Evolutionary conservation across 768 basidiomycete genomes (phyloP), one percentile per base, ranked within the genome.

Genomic region (Crucibulum laeve): DNA sequence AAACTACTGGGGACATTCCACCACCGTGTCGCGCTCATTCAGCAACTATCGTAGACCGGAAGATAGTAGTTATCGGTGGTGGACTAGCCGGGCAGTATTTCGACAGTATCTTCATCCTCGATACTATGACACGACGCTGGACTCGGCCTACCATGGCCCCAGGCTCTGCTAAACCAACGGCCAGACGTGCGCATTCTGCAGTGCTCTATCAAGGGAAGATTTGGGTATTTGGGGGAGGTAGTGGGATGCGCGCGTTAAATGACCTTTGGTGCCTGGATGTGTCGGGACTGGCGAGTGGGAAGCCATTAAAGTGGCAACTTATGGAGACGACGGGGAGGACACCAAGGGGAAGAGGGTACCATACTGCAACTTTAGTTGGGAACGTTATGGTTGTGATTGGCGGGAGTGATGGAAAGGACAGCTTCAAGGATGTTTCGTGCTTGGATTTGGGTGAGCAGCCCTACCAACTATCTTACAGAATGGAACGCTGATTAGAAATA

Each of bases 191-290:
- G 1, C 94, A 97, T 61, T 89, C 91, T 0, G 80, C 90, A 1
- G 86, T 93, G 11, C 64, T 81, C 17, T 83, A 91, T 54, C 67
- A 69, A 22, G 72, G 74, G 45, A 84, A 78, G 56, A 74, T 97
- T 0, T 90, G 87, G 70, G 64, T 96, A 3, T 96, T 95, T 54
- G 94, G 92, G 5, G 92, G 94, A n/a, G 93, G 94, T 2, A 94
- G 91, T 46, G 94, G 94, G 0, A 70, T 85, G 67, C 78, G 77
- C n/a, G 92, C 94, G 0, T 70, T 96, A 43, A 89, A 90, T 52
- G 93, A 96, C 60, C 67, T 94, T 15, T 95, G 92, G 91, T 80
- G 84, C 13, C 67, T 95, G 18, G 90, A 95, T 45, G 78, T 86
- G 0, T 73, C 66, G 25, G 46, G 10, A 41, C 52, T 17, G 65